phyloP scores from a whole-genome alignment of 169 alveolate species.

The Eimeria praecox region DNA sequence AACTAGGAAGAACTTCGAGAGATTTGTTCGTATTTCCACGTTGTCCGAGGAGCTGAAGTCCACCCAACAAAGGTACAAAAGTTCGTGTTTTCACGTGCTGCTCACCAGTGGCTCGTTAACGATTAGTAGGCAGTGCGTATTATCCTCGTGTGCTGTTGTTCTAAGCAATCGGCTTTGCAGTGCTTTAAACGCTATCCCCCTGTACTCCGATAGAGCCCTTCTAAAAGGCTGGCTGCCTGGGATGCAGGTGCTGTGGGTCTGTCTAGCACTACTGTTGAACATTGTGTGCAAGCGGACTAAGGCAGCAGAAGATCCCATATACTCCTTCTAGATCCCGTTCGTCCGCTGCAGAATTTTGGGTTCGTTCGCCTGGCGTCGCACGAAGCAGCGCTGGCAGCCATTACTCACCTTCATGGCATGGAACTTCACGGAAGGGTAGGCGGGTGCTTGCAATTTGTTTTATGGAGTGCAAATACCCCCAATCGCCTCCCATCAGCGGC shows the following conservation, averaged over 20 bases:
- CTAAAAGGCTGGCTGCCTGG: background rate
- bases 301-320: background rate
- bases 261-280: background rate
- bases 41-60: conserved; percentile 58
- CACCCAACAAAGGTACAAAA: conserved; percentile 63
- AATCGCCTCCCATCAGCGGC: background rate
- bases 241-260: background rate
- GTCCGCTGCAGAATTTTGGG: conserved; percentile 44
- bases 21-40: conserved; percentile 52
- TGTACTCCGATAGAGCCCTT: background rate
- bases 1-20: conserved; percentile 48
- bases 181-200: background rate
- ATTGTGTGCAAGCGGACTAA: background rate
- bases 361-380: conserved; percentile 68
- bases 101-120: background rate
- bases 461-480: background rate
- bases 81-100: background rate
- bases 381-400: conserved; percentile 73
- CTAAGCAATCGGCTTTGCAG: background rate
- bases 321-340: background rate
- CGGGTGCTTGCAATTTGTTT: background rate
- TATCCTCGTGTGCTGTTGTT: background rate
- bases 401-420: conserved; percentile 54
- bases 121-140: background rate
- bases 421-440: conserved; percentile 62